A percentile compares a stretch with the other conserved stretches of the same genome.
phyloP scores from a whole-genome alignment of 495 filamentous ascomycete species.

The Mytilinidion resinicola region DNA sequence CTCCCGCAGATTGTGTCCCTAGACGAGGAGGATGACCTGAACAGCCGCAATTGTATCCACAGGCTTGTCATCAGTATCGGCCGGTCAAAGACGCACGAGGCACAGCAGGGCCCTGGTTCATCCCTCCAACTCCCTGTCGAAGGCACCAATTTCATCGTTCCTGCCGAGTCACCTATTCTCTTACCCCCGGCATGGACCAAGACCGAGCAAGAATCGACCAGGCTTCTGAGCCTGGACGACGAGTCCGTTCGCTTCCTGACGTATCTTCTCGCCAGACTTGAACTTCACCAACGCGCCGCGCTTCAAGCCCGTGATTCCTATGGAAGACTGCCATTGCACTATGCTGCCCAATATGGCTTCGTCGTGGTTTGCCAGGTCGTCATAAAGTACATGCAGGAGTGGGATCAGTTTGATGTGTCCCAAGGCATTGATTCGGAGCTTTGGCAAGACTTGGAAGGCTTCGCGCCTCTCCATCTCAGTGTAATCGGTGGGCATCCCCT shows the following conservation, averaged over 20 bases:
- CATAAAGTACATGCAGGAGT: conserved; percentile 79
- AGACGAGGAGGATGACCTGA: conserved; percentile 85
- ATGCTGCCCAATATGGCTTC: conserved; percentile 92
- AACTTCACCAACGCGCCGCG: conserved; percentile 60
- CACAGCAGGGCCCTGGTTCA: conserved; percentile 38
- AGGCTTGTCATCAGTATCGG: conserved; percentile 86
- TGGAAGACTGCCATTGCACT: conserved; percentile 85
- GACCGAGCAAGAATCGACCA: conserved; percentile 35
- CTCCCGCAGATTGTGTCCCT: conserved; percentile 60
- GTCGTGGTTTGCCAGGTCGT: conserved; percentile 80
- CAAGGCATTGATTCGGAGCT: conserved; percentile 74
- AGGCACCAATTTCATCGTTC: conserved; percentile 63
- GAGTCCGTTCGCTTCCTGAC: conserved; percentile 67
- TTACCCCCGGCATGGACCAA: conserved; percentile 51
- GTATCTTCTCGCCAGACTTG: conserved; percentile 65
- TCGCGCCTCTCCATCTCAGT: conserved; percentile 83
- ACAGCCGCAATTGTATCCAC: conserved; percentile 88
- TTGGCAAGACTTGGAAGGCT: conserved; percentile 92
- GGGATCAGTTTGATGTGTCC: conserved; percentile 77
- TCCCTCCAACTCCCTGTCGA: conserved; percentile 48
- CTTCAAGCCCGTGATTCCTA: conserved; percentile 66
- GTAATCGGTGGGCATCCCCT: conserved; percentile 86
- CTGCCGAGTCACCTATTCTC: conserved; percentile 60
- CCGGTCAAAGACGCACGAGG: conserved; percentile 59
- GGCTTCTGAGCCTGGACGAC: conserved; percentile 60